Evolutionary conservation across 2,329 filamentous ascomycete genomes (phyloP).

Genomic region (Fusarium siculi): DNA sequence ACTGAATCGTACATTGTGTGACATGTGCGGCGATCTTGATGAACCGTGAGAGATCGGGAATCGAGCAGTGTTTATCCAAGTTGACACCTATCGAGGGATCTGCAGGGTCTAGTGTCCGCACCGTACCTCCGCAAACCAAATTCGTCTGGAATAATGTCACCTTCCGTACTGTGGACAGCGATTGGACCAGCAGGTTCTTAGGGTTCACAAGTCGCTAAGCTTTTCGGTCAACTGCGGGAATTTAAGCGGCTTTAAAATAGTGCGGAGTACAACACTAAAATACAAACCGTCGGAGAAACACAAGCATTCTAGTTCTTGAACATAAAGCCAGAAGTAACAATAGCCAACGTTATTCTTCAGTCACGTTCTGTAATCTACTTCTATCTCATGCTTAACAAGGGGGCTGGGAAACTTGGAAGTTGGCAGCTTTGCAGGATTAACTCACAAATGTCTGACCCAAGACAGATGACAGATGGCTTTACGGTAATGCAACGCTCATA

Average conservation of each 20-base stretch:
- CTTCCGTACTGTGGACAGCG: no score
- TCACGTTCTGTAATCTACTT: background rate
- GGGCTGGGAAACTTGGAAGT: background rate
- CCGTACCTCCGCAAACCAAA: background rate
- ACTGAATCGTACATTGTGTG: background rate
- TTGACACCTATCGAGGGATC: background rate
- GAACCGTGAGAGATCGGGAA: accelerated
- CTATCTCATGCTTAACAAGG: background rate
- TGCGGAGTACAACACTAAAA: background rate
- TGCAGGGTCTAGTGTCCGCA: background rate
- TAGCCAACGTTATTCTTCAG: background rate
- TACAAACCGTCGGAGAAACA: background rate
- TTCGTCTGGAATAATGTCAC: background rate
- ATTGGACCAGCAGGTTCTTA: background rate
- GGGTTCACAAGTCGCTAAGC: background rate
- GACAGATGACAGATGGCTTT: background rate
- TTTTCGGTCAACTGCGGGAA: background rate
- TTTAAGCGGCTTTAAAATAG: background rate
- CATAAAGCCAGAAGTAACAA: background rate
- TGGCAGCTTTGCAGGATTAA: background rate
- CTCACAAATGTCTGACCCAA: background rate
- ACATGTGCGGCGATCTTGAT: background rate
- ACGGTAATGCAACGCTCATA: background rate
- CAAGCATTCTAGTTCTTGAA: background rate
- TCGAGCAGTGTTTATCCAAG: background rate